Evolutionary conservation across 2,329 filamentous ascomycete species (phyloP).

Genomic region (Chrysoporthe austroafricana): DNA sequence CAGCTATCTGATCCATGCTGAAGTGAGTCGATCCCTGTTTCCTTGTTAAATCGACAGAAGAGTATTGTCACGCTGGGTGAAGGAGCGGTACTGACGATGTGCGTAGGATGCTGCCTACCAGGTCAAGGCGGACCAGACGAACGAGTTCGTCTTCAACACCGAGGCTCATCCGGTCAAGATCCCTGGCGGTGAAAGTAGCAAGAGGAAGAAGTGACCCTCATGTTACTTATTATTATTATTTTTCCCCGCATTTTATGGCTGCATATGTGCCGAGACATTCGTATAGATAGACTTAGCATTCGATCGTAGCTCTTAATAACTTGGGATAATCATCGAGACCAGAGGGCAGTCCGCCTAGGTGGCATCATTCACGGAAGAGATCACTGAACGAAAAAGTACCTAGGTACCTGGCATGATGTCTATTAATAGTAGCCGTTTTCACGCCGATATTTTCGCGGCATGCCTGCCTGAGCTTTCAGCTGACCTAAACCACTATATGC

Average conservation of each 20-base stretch:
- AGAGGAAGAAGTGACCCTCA: conserved; percentile 6
- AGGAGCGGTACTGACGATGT: conserved; percentile 26
- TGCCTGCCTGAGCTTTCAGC: too few species aligned
- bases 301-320: too few species aligned
- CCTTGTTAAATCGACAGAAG: conserved; percentile 3
- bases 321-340: neutral
- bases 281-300: neutral
- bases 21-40: conserved; percentile 34
- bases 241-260: neutral
- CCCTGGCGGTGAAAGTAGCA: conserved; percentile 26
- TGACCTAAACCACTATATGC: too few species aligned
- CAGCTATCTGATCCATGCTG: conserved; percentile 70
- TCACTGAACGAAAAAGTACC: too few species aligned
- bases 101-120: conserved; percentile 57
- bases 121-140: conserved; percentile 48
- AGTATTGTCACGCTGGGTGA: neutral
- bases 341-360: too few species aligned
- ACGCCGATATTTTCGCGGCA: too few species aligned
- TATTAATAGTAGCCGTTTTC: too few species aligned
- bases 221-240: neutral
- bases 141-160: conserved; percentile 55
- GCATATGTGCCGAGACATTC: neutral
- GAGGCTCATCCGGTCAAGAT: conserved; percentile 50
- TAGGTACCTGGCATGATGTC: too few species aligned
- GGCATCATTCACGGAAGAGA: too few species aligned